Evolutionary conservation across 148 eudicot genomes (phyloP).

Genomic region (Dysphania ambrosioides): DNA sequence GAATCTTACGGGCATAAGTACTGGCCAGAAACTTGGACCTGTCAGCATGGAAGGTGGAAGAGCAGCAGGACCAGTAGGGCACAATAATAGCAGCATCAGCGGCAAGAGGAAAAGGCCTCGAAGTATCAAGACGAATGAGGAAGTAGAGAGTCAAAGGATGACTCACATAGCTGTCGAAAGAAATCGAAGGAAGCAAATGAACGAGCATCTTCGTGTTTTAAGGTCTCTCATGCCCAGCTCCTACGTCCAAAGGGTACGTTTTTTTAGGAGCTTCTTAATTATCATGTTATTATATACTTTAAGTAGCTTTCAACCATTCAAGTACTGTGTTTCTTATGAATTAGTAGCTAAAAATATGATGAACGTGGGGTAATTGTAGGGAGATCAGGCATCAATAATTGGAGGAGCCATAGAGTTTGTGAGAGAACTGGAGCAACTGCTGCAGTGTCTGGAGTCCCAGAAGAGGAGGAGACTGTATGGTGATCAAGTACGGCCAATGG

Average conservation of each 20-base stretch:
- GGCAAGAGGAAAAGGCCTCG: slow-evolving; percentile 89
- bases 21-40: background rate
- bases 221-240: slow-evolving; percentile 98
- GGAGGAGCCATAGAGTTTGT: slow-evolving; percentile 97
- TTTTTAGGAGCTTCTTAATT: background rate
- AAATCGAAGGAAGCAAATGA: slow-evolving; percentile 95
- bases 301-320: too few species aligned
- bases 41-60: slow-evolving; percentile 15
- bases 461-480: slow-evolving; percentile 79
- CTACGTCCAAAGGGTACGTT: slow-evolving; percentile 86
- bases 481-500: slow-evolving; percentile 41
- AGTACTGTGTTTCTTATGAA: background rate
- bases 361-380: slow-evolving; percentile 37
- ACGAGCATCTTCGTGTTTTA: slow-evolving; percentile 88
- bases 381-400: slow-evolving; percentile 95
- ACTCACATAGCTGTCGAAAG: slow-evolving; percentile 93
- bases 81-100: slow-evolving; percentile 23
- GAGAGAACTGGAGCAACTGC: slow-evolving; percentile 84
- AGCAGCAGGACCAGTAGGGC: slow-evolving; percentile 19
- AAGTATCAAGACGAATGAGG: slow-evolving; percentile 69
- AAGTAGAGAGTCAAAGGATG: slow-evolving; percentile 95
- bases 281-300: too few species aligned
- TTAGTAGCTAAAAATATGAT: background rate
- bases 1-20: slow-evolving; percentile 18
- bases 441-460: slow-evolving; percentile 92